Evolutionary conservation across 1,284 basidiomycete species (phyloP), one percentile per base, ranked within the genome.

Genomic region (Erythrobasidium hasegawianum): DNA sequence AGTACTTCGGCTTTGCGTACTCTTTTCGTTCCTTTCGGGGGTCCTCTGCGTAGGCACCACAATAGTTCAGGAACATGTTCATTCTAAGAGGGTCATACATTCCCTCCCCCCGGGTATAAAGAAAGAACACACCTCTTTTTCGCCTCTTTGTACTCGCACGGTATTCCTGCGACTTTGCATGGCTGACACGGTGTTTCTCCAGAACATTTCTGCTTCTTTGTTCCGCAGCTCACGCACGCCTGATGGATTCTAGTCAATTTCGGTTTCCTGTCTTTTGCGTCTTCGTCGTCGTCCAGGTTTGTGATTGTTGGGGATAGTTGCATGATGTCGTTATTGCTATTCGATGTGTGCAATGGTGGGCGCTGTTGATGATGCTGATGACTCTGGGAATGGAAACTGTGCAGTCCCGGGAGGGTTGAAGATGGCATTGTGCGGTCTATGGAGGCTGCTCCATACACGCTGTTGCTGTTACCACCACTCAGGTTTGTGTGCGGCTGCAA

Each of bases 201-300:
- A 27, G 55, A 55, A 58, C 62, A 65, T 53, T 65, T 65, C 26
- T 65, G 62, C 38, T 65, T 65, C 49, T 65, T 65, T 4, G 39
- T 29, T 1, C 45, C 54, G 39, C 62, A 65, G 24, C n/a, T 50
- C 11, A 65, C 41, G 47, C 62, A 65, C 1, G 62, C 62, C 38
- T 65, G 62, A 27, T 65, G 62, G 33, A 65, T 65, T 13, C 62
- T 22, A 3, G 55, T 57, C 33, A 65, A 39, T 29, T 58, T 57
- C 38, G 27, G 53, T 41, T 64, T 60, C 22, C 29, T 49, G 38
- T 33, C 13, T 38, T 60, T 52, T 27, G 43, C 41, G 9, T 60
- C 38, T 18, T 20, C 14, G 18, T 38, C 29, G 20, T 55, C 29
- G 20, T 26, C 52, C 26, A 47, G 43, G 50, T 14, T 62, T 33